Percentiles rank a stretch among this genome's conserved stretches.
Evolutionary conservation across 2,329 filamentous ascomycete genomes (phyloP).

Genomic region (Exophiala oligosperma): DNA sequence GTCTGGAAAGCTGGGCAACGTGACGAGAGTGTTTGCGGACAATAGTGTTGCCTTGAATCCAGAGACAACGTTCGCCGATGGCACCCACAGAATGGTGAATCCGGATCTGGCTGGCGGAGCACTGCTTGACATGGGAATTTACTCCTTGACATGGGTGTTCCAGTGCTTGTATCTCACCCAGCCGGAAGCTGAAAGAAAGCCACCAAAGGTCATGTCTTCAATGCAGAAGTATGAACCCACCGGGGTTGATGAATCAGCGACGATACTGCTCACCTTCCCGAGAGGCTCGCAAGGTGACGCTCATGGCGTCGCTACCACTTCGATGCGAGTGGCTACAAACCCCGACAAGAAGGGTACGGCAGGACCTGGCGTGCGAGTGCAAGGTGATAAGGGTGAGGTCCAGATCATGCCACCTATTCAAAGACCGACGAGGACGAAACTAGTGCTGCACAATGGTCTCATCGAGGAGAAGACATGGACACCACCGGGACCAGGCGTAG

Average conservation of each 20-base stretch:
- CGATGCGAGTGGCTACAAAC: conserved; percentile 25
- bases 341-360: conserved; percentile 24
- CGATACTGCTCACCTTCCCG: conserved; percentile 22
- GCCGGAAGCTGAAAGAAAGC: conserved; percentile 26
- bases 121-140: conserved; percentile 59
- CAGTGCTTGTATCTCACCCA: conserved; percentile 59
- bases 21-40: conserved; percentile 60
- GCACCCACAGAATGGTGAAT: too few species aligned
- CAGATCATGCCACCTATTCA: conserved; percentile 25
- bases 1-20: conserved; percentile 54
- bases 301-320: conserved; percentile 38
- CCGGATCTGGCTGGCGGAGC: too few species aligned
- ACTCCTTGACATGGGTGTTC: conserved; percentile 87
- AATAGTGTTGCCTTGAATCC: background rate
- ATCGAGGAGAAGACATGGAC: too few species aligned
- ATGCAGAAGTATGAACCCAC: conserved; percentile 47
- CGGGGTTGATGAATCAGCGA: conserved; percentile 30
- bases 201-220: conserved; percentile 38
- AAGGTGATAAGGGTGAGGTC: conserved; percentile 29
- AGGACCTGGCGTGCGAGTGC: conserved; percentile 29
- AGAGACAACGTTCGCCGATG: too few species aligned
- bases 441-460: too few species aligned
- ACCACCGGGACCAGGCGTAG: too few species aligned
- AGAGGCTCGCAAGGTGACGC: conserved; percentile 56
- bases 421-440: too few species aligned